These are phyloP conservation scores for Nakazawaea ernobii DNA, from an alignment of 805 yeast genomes.

Conservation along the genomic window DNA sequence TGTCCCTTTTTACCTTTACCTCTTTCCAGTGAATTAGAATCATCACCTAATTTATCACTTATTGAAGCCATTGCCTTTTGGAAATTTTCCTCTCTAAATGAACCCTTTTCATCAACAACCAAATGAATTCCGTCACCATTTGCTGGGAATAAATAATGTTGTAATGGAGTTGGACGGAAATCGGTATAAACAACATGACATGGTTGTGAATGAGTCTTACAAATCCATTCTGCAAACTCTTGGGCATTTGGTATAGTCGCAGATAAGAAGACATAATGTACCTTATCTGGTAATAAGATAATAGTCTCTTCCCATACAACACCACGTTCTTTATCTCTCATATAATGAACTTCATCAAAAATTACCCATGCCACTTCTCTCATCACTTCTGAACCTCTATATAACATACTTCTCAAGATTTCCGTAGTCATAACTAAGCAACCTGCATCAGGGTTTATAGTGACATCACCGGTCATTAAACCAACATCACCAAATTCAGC, in stretches of 20 bases:
- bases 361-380: conserved; percentile 99
- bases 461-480: conserved; percentile 98
- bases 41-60: conserved; percentile 77
- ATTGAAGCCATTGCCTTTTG: conserved; percentile 98
- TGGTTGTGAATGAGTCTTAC: conserved; percentile 91
- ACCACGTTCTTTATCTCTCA: conserved; percentile 97
- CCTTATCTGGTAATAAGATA: conserved; percentile 91
- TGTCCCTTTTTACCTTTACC: conserved; percentile 72
- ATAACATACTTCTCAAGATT: conserved; percentile 92
- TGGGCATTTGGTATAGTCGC: conserved; percentile 97
- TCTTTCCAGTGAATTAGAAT: conserved; percentile 55
- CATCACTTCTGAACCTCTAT: conserved; percentile 96
- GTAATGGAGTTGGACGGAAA: conserved; percentile 97
- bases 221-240: conserved; percentile 99
- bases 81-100: conserved; percentile 94
- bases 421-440: conserved; percentile 99
- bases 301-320: conserved; percentile 99
- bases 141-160: conserved; percentile 96
- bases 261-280: conserved; percentile 85
- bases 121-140: conserved; percentile 97
- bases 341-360: conserved; percentile 97
- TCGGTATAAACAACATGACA: conserved; percentile 98
- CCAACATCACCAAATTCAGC: conserved; percentile 98
- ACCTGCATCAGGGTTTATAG: conserved; percentile 96
- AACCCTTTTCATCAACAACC: conserved; percentile 96